Percentiles rank a stretch among this genome's conserved stretches.
Evolutionary conservation across 1,139 yeast species (phyloP).

Genomic region (Suhomyces panamericanus): DNA sequence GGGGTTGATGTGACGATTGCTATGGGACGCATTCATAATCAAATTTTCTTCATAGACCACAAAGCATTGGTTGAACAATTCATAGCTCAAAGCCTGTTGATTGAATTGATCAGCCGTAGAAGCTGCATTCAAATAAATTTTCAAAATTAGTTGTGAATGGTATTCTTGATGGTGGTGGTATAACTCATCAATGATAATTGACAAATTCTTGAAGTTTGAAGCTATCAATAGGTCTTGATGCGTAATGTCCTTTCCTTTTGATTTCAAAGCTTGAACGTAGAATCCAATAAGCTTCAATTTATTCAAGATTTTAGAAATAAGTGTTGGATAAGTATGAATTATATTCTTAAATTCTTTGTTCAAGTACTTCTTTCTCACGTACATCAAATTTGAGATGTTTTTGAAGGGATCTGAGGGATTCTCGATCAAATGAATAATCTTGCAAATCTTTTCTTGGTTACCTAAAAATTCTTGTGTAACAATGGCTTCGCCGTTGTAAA

Average conservation of each 20-base stretch:
- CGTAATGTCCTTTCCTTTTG: slow-evolving; percentile 18
- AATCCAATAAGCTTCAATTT: slow-evolving; percentile 56
- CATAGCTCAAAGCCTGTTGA: slow-evolving; percentile 64
- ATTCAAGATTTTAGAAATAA: slow-evolving; percentile 60
- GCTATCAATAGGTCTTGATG: slow-evolving; percentile 38
- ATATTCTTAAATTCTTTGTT: slow-evolving; percentile 56
- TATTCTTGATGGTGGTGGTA: slow-evolving; percentile 50
- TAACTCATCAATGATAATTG: slow-evolving; percentile 71
- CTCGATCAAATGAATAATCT: slow-evolving; percentile 63
- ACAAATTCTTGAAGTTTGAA: slow-evolving; percentile 67
- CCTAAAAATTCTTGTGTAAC: slow-evolving; percentile 42
- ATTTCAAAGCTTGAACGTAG: slow-evolving; percentile 21
- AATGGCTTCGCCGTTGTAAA: slow-evolving; percentile 33
- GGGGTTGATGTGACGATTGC: slow-evolving; percentile 26
- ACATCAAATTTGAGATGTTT: slow-evolving; percentile 57
- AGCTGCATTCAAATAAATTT: slow-evolving; percentile 58
- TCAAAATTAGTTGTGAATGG: slow-evolving; percentile 50
- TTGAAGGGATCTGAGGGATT: slow-evolving; percentile 47
- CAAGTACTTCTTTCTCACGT: slow-evolving; percentile 55
- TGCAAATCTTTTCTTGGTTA: slow-evolving; percentile 71
- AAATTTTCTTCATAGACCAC: slow-evolving; percentile 81
- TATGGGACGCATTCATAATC: slow-evolving; percentile 21
- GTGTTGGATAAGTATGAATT: slow-evolving; percentile 71
- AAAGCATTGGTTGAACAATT: slow-evolving; percentile 85
- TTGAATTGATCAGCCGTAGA: slow-evolving; percentile 74